phyloP scores from a whole-genome alignment of 108 stramenopile species.

The Aurantiochytrium sp. region DNA sequence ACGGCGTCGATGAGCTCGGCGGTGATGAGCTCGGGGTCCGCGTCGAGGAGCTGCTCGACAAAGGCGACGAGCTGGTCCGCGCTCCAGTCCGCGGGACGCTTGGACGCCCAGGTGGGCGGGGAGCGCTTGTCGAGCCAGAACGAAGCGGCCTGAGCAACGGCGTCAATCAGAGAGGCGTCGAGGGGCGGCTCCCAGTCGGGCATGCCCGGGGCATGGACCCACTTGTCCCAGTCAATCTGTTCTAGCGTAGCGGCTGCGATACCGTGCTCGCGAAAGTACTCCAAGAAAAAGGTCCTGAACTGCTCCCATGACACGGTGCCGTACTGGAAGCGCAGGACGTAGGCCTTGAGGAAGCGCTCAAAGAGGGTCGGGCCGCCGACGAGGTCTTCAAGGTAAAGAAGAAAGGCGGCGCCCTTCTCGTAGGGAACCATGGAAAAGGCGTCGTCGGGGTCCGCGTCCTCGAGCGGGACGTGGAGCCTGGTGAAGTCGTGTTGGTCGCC shows the following conservation, averaged over 20 bases:
- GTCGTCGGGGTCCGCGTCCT: conserved; percentile 90
- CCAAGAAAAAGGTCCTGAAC: not conserved
- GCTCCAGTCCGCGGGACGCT: not conserved
- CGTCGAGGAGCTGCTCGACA: not conserved
- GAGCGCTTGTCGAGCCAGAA: not conserved
- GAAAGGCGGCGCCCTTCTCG: conserved; percentile 67
- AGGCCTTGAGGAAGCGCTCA: conserved; percentile 77
- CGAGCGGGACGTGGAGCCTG: conserved; percentile 67
- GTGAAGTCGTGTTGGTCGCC: conserved; percentile 52
- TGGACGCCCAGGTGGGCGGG: not conserved
- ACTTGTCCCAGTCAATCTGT: not conserved
- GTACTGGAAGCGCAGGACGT: conserved; percentile 50
- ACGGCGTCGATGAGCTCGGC: conserved; percentile 2
- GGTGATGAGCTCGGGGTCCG: not conserved
- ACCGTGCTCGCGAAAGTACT: not conserved
- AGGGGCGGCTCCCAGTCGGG: not conserved
- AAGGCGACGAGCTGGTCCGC: not conserved
- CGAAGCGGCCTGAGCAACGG: not conserved
- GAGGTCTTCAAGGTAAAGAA: conserved; percentile 71
- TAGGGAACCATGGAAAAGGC: conserved; percentile 76
- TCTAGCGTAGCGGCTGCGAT: not conserved
- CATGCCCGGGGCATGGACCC: not conserved
- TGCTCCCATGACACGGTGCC: not conserved
- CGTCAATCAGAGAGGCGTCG: not conserved
- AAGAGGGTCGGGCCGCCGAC: conserved; percentile 72